Base-by-base conservation (phyloP, 768 basidiomycete species). In the Terana coerulea region DNA sequence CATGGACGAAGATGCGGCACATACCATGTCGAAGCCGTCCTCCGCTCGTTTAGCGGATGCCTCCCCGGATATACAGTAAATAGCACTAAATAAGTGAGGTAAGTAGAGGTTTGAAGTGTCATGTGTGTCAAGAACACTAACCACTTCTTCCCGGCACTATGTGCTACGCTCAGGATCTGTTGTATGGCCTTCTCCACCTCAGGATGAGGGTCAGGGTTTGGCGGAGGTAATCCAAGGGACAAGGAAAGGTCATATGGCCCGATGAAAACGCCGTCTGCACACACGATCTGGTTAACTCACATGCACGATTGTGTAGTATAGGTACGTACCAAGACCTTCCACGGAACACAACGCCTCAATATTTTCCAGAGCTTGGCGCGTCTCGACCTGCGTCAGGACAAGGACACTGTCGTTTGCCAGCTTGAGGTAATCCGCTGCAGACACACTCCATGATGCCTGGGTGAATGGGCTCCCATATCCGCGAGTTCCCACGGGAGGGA, bases 171-270 rank as follows among this genome's bases (percentile, higher is more conserved):
- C 26, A 81, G 67, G 22, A 86, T 78, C 14, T 64, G 62, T 52
- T 84, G 78, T 31, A 87, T 83, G 7, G 77, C 63, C 49, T 72
- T 67, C 59, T 87, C 86, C 3, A 84, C 78, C 2, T 82, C 76
- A 0, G 83, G 79, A 53, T 85, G 79, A 0, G 82, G 81, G 56
- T 86, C 79, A 0, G 83, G 85, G 26, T 76, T 74, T 14, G 84
- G 84, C 5, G 79, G 66, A 1, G 80, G 75, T 60, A 76, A 80
- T 30, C 84, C 83, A 24, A 84, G 69, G 1, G 77, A 73, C 45
- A 84, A 71, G 1, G 86, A 87, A 35, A 87, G 73, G 60, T 86
- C 84, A 54, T 79, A 86, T 3, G 84, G 84, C 3, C 84, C 84
- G 47, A 86, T 78, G 65, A 83, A 82, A 19, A 84, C 65, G 12